phyloP scores from a whole-genome alignment of 2,329 filamentous ascomycete species.

The Cordyceps fumosorosea region DNA sequence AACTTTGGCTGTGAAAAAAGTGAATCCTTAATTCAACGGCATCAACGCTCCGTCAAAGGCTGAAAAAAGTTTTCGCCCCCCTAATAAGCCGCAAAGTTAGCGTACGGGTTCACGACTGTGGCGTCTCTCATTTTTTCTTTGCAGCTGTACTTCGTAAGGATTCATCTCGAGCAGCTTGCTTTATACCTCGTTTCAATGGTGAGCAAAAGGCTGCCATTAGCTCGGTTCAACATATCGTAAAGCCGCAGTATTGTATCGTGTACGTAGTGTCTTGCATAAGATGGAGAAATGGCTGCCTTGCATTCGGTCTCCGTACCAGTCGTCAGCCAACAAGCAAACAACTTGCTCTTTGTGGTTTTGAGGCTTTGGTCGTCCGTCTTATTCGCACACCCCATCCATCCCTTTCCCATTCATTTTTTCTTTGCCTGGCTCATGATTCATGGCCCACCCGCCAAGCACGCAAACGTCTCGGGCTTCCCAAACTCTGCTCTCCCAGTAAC shows the following conservation, averaged over 20 bases:
- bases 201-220: not conserved
- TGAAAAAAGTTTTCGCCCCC: slow-evolving; percentile 2
- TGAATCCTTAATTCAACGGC: slow-evolving; percentile 13
- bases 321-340: slow-evolving; percentile 2
- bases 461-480: slow-evolving; percentile 22
- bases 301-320: not conserved
- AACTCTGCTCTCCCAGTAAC: slow-evolving; percentile 16
- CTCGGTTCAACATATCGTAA: slow-evolving; percentile 2
- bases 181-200: not conserved
- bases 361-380: slow-evolving; percentile 8
- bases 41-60: slow-evolving; percentile 2
- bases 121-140: slow-evolving; percentile 1
- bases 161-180: not conserved
- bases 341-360: not conserved
- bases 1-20: not conserved
- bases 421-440: slow-evolving; percentile 24
- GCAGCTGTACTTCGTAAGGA: not conserved
- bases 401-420: not conserved
- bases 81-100: not conserved
- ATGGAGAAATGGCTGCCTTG: not conserved
- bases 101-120: not conserved
- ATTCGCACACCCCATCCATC: slow-evolving; percentile 3
- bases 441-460: slow-evolving; percentile 26
- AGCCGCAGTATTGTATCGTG: not conserved
- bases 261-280: not conserved